A percentile compares a stretch with the other conserved stretches of the same genome.
Conservation (phyloP, 2,329 filamentous ascomycete genomes). For the Tolypocladium cylindrosporum region DNA sequence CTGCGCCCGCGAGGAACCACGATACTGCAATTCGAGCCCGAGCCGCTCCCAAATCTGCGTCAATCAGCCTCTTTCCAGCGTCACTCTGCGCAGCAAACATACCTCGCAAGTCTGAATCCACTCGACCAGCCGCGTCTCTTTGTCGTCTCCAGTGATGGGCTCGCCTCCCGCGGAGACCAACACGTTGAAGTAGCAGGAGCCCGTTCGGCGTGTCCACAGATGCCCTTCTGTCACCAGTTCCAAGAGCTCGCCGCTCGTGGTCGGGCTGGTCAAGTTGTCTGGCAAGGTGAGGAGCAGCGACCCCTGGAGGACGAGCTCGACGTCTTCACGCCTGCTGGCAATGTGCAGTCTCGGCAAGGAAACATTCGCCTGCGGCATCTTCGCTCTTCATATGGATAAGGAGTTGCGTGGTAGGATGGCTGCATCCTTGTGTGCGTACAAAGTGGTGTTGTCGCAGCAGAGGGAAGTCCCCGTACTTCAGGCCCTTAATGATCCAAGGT, state of each 20-base stretch:
- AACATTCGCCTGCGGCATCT: slow-evolving; percentile 8
- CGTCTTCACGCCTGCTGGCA: slow-evolving; percentile 9
- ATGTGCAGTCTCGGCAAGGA: slow-evolving; percentile 15
- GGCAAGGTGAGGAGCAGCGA: slow-evolving; percentile 17
- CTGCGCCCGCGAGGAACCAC: slow-evolving; percentile 1
- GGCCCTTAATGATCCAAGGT: neutral
- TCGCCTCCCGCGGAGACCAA: slow-evolving; percentile 12
- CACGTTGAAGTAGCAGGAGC: slow-evolving; percentile 18
- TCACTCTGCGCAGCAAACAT: neutral
- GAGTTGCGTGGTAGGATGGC: neutral
- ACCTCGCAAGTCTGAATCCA: slow-evolving; percentile 17
- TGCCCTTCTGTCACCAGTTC: slow-evolving; percentile 10
- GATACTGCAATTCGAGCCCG: slow-evolving; percentile 15
- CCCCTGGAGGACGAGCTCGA: slow-evolving; percentile 14
- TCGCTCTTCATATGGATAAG: neutral
- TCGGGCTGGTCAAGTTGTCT: slow-evolving; percentile 1
- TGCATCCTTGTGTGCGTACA: neutral
- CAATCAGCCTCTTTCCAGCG: neutral
- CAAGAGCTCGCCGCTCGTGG: slow-evolving; percentile 13
- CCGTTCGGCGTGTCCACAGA: slow-evolving; percentile 22
- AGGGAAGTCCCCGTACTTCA: neutral
- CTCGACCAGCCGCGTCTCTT: slow-evolving; percentile 6
- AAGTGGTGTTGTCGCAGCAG: neutral
- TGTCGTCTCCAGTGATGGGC: slow-evolving; percentile 4
- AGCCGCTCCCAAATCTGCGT: slow-evolving; percentile 21